phyloP scores from a whole-genome alignment of 208 protist genomes.

The Naegleria fowleri region DNA sequence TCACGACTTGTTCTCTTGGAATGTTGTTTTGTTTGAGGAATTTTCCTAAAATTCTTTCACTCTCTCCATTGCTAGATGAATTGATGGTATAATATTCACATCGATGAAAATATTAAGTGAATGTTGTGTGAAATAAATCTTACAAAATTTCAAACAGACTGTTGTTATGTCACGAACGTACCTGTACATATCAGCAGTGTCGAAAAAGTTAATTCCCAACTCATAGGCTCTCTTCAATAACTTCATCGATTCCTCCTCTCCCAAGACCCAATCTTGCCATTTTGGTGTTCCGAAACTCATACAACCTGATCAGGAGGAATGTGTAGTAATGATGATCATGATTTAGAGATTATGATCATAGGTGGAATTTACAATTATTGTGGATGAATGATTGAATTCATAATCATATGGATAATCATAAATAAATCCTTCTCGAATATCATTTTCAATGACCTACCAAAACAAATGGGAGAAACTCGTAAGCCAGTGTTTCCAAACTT shows the following conservation, averaged over 20 bases:
- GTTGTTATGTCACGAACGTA: neutral
- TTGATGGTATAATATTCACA: too few relatives aligned
- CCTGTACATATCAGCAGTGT: constrained; percentile 4
- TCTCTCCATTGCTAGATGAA: neutral
- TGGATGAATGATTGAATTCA: too few relatives aligned
- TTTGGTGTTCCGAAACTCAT: neutral
- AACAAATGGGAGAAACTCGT: neutral
- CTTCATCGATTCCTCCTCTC: neutral
- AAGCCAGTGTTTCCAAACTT: constrained; percentile 8
- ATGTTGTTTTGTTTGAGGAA: neutral
- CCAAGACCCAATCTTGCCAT: constrained; percentile 1
- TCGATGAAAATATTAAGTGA: too few relatives aligned
- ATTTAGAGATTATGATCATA: neutral
- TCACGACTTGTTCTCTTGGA: neutral
- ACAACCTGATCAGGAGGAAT: neutral
- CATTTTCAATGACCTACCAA: neutral
- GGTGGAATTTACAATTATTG: too few relatives aligned
- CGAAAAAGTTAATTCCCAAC: constrained; percentile 16
- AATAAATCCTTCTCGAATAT: too few relatives aligned
- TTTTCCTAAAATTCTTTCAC: constrained; percentile 4
- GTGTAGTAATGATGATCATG: neutral
- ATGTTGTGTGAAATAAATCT: too few relatives aligned
- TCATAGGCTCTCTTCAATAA: neutral
- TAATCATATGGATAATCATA: too few relatives aligned
- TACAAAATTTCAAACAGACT: too few relatives aligned